Percentiles rank a stretch among this genome's conserved stretches.
Conservation (phyloP, 805 yeast species). For the Wickerhamomyces hampshirensis region DNA sequence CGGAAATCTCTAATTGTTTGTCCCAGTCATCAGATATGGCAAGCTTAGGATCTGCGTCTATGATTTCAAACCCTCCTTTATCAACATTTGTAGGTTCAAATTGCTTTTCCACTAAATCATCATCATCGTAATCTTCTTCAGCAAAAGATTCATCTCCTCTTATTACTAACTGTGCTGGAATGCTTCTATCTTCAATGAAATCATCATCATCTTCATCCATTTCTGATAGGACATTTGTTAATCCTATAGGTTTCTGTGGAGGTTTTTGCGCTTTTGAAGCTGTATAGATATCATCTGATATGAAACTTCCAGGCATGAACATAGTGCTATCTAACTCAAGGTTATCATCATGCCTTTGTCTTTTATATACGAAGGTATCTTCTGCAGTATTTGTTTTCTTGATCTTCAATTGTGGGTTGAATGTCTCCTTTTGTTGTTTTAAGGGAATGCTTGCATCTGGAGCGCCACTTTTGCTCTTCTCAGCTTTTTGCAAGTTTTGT, state of each 20-base stretch:
- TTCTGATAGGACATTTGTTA: conserved; percentile 10
- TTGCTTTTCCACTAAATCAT: conserved; percentile 51
- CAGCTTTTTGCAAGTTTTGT: conserved; percentile 21
- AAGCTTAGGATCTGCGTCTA: conserved; percentile 40
- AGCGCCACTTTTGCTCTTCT: conserved; percentile 10
- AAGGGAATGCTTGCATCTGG: conserved; percentile 7
- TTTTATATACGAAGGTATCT: conserved; percentile 29
- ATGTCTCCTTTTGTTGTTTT: conserved; percentile 1
- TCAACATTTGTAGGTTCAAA: conserved; percentile 61
- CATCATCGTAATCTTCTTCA: conserved; percentile 13
- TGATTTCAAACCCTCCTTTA: conserved; percentile 40
- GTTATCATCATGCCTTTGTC: conserved; percentile 21
- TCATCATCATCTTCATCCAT: conserved; percentile 4
- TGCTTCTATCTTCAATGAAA: conserved; percentile 6
- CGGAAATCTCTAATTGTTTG: conserved; percentile 53
- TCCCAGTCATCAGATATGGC: conserved; percentile 60
- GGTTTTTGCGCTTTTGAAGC: conserved; percentile 5
- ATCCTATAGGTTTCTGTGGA: conserved; percentile 4
- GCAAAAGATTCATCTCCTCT: conserved; percentile 18
- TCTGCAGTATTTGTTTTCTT: conserved; percentile 18
- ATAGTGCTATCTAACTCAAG: conserved; percentile 19
- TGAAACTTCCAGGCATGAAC: conserved; percentile 25
- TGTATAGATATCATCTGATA: conserved; percentile 13
- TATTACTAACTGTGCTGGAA: conserved; percentile 5
- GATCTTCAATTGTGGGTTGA: conserved; percentile 4